These are phyloP conservation scores for Lentinula novae-zelandiae DNA, from an alignment of 1,284 basidiomycete genomes.

Conservation along the genomic window DNA sequence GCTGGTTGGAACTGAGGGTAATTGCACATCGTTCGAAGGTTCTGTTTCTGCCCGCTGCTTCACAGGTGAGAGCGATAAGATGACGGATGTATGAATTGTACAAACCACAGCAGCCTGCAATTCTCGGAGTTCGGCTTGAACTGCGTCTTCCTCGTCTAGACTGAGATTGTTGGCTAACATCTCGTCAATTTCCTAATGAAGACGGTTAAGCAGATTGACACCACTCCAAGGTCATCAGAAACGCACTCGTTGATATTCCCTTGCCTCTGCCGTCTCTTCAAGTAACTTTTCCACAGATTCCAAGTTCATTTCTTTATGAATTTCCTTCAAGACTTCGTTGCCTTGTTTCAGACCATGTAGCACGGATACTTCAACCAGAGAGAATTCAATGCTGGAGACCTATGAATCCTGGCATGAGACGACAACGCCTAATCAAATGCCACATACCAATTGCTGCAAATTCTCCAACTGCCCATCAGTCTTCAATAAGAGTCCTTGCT, in stretches of 20 bases:
- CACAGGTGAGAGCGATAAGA: conserved; percentile 3
- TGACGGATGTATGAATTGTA: background rate
- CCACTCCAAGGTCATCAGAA: background rate
- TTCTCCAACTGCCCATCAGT: conserved; percentile 90
- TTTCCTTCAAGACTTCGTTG: conserved; percentile 88
- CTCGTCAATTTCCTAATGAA: conserved; percentile 81
- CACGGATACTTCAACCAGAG: conserved; percentile 90
- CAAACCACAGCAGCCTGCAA: conserved; percentile 49
- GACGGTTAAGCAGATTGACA: conserved; percentile 6
- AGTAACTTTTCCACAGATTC: conserved; percentile 93
- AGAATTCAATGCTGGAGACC: conserved; percentile 97
- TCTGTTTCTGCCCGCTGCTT: conserved; percentile 14
- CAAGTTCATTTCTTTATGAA: conserved; percentile 90
- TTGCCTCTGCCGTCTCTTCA: conserved; percentile 89
- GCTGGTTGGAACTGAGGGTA: conserved; percentile 41
- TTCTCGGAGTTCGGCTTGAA: conserved; percentile 75
- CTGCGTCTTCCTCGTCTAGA: conserved; percentile 90
- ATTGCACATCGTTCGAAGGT: conserved; percentile 8
- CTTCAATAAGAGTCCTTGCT: conserved; percentile 82
- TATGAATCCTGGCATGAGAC: conserved; percentile 26
- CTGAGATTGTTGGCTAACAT: conserved; percentile 82
- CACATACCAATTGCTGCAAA: conserved; percentile 82
- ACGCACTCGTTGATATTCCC: conserved; percentile 85
- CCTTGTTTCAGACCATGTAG: conserved; percentile 92
- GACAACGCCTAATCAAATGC: background rate